Evolutionary conservation across 2,329 filamentous ascomycete species (phyloP).

Genomic region (Colletotrichum tropicicola): DNA sequence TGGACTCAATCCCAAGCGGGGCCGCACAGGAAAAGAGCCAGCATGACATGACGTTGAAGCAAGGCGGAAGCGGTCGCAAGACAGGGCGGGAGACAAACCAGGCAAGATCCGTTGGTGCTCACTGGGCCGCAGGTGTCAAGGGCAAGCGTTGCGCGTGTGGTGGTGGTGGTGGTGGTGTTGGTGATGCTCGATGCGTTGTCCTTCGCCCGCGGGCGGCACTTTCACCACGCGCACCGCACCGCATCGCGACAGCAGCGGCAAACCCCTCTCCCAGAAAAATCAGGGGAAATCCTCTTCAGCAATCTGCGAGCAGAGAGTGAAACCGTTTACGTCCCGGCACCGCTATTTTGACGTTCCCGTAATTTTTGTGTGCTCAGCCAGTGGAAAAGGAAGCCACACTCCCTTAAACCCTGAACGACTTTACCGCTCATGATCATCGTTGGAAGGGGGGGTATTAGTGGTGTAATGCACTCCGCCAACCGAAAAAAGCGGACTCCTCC

Average conservation of each 20-base stretch:
- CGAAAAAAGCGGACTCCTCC: no score
- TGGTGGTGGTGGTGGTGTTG: neutral
- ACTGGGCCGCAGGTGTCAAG: neutral
- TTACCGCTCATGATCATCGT: constrained; percentile 13
- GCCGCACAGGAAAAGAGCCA: neutral
- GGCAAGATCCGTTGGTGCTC: neutral
- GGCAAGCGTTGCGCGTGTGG: neutral
- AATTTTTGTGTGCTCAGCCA: neutral
- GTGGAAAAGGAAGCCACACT: neutral
- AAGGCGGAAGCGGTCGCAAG: constrained; percentile 7
- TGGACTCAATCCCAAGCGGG: no score
- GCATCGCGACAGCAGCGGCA: neutral
- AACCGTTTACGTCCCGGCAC: neutral
- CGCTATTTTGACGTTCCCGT: neutral
- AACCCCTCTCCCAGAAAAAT: neutral
- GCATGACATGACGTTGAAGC: neutral
- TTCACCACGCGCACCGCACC: neutral
- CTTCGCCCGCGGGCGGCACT: neutral
- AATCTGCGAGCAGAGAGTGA: neutral
- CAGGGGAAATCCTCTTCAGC: constrained; percentile 3
- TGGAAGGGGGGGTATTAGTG: neutral
- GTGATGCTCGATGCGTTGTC: constrained; percentile 7
- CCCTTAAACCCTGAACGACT: neutral
- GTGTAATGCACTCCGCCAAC: no score
- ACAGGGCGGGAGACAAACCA: neutral